Percentiles rank a stretch among this genome's conserved stretches.
These are phyloP conservation scores for Kwoniella dendrophila DNA, from an alignment of 768 basidiomycete species.

Conservation along the genomic window DNA sequence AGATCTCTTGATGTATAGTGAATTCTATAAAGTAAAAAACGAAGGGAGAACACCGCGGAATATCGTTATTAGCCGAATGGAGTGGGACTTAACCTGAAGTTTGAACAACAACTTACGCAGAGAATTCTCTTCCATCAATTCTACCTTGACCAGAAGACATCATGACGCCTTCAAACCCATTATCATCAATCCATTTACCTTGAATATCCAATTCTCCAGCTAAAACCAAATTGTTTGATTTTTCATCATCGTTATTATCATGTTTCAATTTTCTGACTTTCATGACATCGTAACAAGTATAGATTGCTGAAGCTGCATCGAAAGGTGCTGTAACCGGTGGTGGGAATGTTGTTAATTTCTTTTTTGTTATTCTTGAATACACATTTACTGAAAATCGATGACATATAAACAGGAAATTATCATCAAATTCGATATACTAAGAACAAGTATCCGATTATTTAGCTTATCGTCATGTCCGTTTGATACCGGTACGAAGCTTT, in stretches of 20 bases:
- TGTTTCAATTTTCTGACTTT: background rate
- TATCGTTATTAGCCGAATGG: background rate
- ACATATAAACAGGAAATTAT: constrained; percentile 41
- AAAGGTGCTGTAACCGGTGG: background rate
- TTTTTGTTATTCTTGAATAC: constrained; percentile 25
- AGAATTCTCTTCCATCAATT: constrained; percentile 11
- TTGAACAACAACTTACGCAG: constrained; percentile 13
- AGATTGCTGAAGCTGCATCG: constrained; percentile 1
- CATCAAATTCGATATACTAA: constrained; percentile 49
- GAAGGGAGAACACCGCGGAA: background rate
- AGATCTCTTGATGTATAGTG: constrained; percentile 38
- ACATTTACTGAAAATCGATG: constrained; percentile 20
- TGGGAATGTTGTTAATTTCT: constrained; percentile 31
- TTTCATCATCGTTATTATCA: background rate
- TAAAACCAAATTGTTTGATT: no score
- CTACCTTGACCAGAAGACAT: constrained; percentile 1
- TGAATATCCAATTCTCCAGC: background rate
- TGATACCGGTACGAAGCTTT: background rate
- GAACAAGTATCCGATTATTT: background rate
- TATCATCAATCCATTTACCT: constrained; percentile 13
- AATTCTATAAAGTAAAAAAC: constrained; percentile 26
- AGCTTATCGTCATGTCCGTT: background rate
- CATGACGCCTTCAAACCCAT: constrained; percentile 3
- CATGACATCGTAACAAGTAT: constrained; percentile 1
- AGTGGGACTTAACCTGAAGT: background rate